phyloP scores from a whole-genome alignment of 495 filamentous ascomycete species.

The Xylaria nigripes region DNA sequence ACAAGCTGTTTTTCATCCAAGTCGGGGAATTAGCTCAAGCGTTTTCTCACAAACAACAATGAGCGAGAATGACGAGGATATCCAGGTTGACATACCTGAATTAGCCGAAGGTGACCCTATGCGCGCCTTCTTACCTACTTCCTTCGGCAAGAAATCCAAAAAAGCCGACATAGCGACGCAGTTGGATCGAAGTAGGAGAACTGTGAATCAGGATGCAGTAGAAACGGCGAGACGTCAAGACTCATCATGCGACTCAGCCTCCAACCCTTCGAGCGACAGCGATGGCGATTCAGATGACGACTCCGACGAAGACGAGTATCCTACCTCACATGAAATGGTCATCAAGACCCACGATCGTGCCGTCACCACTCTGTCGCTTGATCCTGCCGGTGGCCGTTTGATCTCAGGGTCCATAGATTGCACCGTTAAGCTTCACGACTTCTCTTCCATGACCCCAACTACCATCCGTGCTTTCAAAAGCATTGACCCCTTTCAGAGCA shows the following conservation, averaged over 20 bases:
- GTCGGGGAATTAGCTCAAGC: background rate
- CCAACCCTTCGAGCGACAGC: constrained; percentile 41
- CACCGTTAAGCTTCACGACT: constrained; percentile 87
- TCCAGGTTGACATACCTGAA: constrained; percentile 41
- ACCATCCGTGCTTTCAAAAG: constrained; percentile 89
- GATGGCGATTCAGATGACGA: constrained; percentile 47
- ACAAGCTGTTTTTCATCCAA: background rate
- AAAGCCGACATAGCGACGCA: constrained; percentile 68
- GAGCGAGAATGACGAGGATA: constrained; percentile 60
- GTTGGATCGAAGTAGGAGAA: constrained; percentile 67
- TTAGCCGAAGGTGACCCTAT: constrained; percentile 63
- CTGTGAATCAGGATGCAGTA: constrained; percentile 19
- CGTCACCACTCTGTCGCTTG: constrained; percentile 73
- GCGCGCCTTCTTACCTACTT: constrained; percentile 68
- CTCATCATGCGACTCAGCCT: constrained; percentile 24
- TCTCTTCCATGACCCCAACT: constrained; percentile 89
- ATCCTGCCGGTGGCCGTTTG: constrained; percentile 76
- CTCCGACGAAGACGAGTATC: constrained; percentile 78
- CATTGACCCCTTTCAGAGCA: constrained; percentile 75
- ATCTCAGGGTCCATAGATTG: constrained; percentile 87
- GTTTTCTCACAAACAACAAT: constrained; percentile 22
- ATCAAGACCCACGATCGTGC: constrained; percentile 88
- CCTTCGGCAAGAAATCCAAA: constrained; percentile 78
- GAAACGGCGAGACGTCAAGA: constrained; percentile 15
- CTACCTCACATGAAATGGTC: constrained; percentile 85